Evolutionary conservation across 2,329 filamentous ascomycete genomes (phyloP).

Genomic region (Colletotrichum tropicicola): DNA sequence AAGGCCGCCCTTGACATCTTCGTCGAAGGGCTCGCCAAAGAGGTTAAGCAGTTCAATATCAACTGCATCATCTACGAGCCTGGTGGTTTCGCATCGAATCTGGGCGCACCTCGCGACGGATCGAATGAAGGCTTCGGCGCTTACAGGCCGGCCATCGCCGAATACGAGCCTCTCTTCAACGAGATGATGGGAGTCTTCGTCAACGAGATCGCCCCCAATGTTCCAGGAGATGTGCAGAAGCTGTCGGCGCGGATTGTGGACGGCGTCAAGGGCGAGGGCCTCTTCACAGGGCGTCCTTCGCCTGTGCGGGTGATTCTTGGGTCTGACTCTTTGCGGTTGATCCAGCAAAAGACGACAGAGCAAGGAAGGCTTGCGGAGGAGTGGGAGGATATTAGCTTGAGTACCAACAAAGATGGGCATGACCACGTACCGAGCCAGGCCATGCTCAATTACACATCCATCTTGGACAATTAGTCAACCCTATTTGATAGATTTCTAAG

Average conservation of each 20-base stretch:
- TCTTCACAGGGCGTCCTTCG: conserved; percentile 34
- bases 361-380: conserved; percentile 31
- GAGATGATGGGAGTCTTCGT: conserved; percentile 35
- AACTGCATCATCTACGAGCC: conserved; percentile 5
- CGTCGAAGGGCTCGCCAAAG: conserved; percentile 16
- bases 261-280: conserved; percentile 37
- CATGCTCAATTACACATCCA: conserved; percentile 6
- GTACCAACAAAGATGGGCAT: conserved; percentile 34
- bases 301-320: conserved; percentile 40
- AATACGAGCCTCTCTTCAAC: conserved; percentile 35
- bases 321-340: conserved; percentile 37
- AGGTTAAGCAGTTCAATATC: not conserved
- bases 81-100: conserved; percentile 10
- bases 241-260: conserved; percentile 35
- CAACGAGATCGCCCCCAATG: conserved; percentile 32
- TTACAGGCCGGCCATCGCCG: conserved; percentile 15
- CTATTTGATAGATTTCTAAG: not conserved
- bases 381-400: conserved; percentile 37
- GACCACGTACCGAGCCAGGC: not conserved
- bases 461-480: not conserved
- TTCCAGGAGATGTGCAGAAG: conserved; percentile 38
- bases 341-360: conserved; percentile 33
- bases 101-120: conserved; percentile 34
- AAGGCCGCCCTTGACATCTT: conserved; percentile 37
- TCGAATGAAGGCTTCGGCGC: conserved; percentile 26